Conservation (phyloP, 805 yeast species). For the Debaryomyces castellii region DNA sequence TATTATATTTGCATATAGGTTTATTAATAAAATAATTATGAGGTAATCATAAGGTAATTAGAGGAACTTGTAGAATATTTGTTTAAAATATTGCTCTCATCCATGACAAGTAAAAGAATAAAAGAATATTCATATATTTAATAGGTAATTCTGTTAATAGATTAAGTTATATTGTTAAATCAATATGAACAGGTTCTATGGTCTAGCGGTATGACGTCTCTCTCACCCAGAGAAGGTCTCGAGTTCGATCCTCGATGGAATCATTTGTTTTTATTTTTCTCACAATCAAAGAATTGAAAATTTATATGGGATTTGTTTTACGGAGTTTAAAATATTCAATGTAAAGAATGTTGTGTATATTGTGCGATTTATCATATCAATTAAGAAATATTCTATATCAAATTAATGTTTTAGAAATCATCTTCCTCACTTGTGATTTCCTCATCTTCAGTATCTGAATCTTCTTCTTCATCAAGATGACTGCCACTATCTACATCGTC, state of each 20-base stretch:
- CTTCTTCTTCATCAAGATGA: constrained; percentile 23
- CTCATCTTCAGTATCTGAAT: constrained; percentile 20
- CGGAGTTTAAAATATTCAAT: background rate
- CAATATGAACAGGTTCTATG: constrained; percentile 23
- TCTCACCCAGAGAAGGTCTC: constrained; percentile 32
- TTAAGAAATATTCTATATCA: background rate
- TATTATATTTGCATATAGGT: background rate
- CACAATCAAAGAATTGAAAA: too few relatives aligned
- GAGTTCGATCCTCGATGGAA: constrained; percentile 34
- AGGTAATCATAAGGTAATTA: too few relatives aligned
- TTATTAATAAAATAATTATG: background rate
- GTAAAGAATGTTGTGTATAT: background rate
- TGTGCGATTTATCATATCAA: background rate
- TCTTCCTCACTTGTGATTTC: constrained; percentile 23
- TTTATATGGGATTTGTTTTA: constrained; percentile 3
- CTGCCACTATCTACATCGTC: constrained; percentile 45
- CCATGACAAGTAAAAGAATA: too few relatives aligned
- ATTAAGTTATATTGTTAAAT: too few relatives aligned
- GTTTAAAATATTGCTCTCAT: too few relatives aligned
- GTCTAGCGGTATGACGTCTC: constrained; percentile 34
- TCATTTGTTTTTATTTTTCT: constrained; percentile 13
- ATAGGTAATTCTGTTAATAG: too few relatives aligned
- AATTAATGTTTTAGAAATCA: constrained; percentile 1
- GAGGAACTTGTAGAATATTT: too few relatives aligned
- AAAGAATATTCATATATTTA: too few relatives aligned